phyloP scores from a whole-genome alignment of 2,329 filamentous ascomycete genomes.

The Zelopaecilomyces penicillatus region DNA sequence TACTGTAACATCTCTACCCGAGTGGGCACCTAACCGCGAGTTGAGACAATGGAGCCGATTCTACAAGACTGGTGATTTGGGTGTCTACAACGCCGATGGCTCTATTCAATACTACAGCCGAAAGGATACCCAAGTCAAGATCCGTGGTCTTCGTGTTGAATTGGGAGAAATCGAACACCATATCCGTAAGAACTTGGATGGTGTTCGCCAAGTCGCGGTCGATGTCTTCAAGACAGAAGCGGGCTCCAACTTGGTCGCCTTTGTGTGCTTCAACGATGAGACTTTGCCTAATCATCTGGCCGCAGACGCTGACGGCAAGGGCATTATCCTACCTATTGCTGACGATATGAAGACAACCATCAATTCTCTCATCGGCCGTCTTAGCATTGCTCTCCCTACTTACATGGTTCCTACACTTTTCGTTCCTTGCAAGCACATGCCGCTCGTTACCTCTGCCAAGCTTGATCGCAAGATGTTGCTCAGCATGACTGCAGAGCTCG shows the following conservation, averaged over 20 bases:
- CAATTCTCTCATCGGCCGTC: not conserved
- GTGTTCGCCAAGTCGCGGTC: conserved; percentile 4
- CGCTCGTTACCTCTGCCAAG: conserved; percentile 2
- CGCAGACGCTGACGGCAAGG: not conserved
- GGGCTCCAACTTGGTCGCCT: conserved; percentile 1
- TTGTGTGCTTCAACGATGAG: conserved; percentile 1
- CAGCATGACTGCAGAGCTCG: not conserved
- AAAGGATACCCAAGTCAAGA: too few species aligned
- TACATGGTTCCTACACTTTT: conserved; percentile 4
- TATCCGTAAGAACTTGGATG: not conserved
- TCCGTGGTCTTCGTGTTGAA: too few species aligned
- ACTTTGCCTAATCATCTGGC: not conserved
- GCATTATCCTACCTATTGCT: conserved; percentile 1
- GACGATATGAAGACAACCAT: not conserved
- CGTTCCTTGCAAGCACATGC: not conserved
- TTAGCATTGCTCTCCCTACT: conserved; percentile 1
- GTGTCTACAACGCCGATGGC: not conserved
- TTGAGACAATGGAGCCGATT: not conserved
- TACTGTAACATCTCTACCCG: not conserved
- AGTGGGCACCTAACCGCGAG: conserved; percentile 1
- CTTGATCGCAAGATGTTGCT: conserved; percentile 6
- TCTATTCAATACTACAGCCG: too few species aligned
- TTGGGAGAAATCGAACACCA: conserved; percentile 9
- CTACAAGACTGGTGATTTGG: conserved; percentile 6
- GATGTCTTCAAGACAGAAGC: conserved; percentile 3